Evolutionary conservation across 208 protist species (phyloP), one percentile per base, ranked within the genome.

Genomic region (Wallacemonas collosoma): DNA sequence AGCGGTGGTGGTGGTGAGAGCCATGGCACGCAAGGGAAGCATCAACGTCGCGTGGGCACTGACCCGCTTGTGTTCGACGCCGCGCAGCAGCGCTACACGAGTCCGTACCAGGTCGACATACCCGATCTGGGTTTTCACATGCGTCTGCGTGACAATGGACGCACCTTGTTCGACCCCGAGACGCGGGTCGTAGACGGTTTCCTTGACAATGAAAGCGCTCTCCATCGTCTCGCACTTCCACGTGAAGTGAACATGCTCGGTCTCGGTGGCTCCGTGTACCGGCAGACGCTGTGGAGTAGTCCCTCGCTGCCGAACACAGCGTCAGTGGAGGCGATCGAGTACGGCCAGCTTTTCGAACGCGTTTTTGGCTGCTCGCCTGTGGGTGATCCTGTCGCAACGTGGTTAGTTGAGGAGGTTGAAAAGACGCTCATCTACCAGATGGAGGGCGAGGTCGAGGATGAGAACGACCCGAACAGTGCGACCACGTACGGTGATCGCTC

Each of bases 401-500:
- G 89, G 89, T 72, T 96, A 0, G 79, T 93, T 6, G 76, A 85
- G 57, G 76, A 85, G 53, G 87, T 96, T 45, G 79, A 89, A 41
- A 77, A 91, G 71, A 94, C 88, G 40, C 77, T 92, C 1, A 78
- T 93, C 43, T 94, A 93, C 58, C 83, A 84, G 63, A 91, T 96
- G 87, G 91, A 96, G 68, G 89, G 83, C 35, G 85, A 93, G 77
- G 86, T 96, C 56, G 91, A 96, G 80, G 91, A 96, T 53, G 91
- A 96, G 72, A 96, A 96, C 62, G 91, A 96, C 39, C 91, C 88
- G 41, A 91, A 93, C 82, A 93, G 87, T 76, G 87, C 86, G n/a
- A 92, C 88, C 40, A 96, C 85, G 41, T 93, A 92, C 53, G 90
- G 88, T 5, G 88, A 95, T 60, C 86, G 88, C 14, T 90, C 85